phyloP scores from a whole-genome alignment of 2,329 filamentous ascomycete species.

The Reticulascus tulasneorum region DNA sequence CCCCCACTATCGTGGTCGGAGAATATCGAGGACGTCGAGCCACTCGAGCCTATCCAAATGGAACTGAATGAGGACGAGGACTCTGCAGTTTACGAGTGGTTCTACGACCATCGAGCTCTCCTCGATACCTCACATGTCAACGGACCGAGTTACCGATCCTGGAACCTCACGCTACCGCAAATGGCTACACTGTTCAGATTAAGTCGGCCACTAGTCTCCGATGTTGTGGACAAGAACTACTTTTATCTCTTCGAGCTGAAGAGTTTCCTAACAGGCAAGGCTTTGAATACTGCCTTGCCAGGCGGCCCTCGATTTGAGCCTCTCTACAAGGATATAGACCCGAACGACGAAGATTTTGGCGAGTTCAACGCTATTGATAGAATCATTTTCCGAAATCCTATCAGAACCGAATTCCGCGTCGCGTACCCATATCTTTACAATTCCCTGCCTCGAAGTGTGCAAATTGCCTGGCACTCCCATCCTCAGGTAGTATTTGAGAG shows the following conservation, averaged over 20 bases:
- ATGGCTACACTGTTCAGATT: conserved; percentile 95
- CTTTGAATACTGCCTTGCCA: conserved; percentile 94
- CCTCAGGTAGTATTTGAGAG: conserved; percentile 90
- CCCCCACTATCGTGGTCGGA: conserved; percentile 97
- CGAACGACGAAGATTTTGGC: conserved; percentile 98
- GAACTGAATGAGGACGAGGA: conserved; percentile 95
- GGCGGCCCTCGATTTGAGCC: conserved; percentile 96
- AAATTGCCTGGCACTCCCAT: conserved; percentile 88
- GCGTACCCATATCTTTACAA: conserved; percentile 96
- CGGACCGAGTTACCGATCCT: conserved; percentile 91
- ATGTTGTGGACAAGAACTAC: conserved; percentile 94
- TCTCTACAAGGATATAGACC: conserved; percentile 96
- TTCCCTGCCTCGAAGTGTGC: conserved; percentile 88
- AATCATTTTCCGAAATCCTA: conserved; percentile 95
- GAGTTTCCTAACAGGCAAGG: conserved; percentile 93
- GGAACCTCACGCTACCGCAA: conserved; percentile 89
- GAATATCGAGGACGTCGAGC: conserved; percentile 98
- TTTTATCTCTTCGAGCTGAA: conserved; percentile 96
- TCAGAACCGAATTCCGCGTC: conserved; percentile 92
- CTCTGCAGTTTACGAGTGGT: conserved; percentile 88
- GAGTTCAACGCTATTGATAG: conserved; percentile 99
- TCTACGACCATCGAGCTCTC: conserved; percentile 91
- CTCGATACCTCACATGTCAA: conserved; percentile 92
- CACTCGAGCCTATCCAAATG: conserved; percentile 96
- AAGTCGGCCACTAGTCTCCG: conserved; percentile 84